These are phyloP conservation scores for Leccinum arenicola DNA, from an alignment of 768 basidiomycete species.

Conservation along the genomic window DNA sequence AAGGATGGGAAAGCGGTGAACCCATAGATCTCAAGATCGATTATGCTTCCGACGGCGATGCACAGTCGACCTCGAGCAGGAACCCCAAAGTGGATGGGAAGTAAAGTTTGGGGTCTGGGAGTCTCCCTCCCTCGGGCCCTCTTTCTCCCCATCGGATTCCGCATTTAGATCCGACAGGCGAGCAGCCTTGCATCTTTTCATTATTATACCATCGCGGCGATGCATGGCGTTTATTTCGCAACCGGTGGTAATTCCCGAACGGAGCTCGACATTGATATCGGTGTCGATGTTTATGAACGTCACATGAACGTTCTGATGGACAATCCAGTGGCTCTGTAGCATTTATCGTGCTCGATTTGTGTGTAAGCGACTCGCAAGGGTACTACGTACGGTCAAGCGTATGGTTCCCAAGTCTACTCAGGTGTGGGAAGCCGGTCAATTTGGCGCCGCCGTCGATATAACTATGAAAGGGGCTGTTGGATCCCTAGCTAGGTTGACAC, in stretches of 20 bases:
- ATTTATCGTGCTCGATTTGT: not conserved
- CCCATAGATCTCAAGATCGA: conserved; percentile 2
- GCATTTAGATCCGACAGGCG: not conserved
- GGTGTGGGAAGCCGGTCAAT: not conserved
- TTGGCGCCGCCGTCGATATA: not conserved
- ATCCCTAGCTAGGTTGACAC: not conserved
- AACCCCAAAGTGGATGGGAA: not conserved
- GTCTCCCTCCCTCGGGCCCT: not conserved
- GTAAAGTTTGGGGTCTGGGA: not conserved
- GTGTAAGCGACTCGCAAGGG: not conserved
- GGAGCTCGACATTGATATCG: not conserved
- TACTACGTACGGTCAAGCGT: not conserved
- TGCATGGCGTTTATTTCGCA: not conserved
- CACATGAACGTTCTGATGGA: not conserved
- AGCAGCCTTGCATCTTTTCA: not conserved
- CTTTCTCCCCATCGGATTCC: not conserved
- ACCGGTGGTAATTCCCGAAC: not conserved
- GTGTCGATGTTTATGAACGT: conserved; percentile 1
- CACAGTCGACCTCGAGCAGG: not conserved
- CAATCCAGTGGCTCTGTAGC: not conserved
- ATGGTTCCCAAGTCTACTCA: not conserved
- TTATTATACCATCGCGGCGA: not conserved
- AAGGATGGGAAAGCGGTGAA: conserved; percentile 22
- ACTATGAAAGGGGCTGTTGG: not conserved
- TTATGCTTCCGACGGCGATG: not conserved